Base-by-base conservation (phyloP, 129 eudicot species). In the Flaveria sonorensis region DNA sequence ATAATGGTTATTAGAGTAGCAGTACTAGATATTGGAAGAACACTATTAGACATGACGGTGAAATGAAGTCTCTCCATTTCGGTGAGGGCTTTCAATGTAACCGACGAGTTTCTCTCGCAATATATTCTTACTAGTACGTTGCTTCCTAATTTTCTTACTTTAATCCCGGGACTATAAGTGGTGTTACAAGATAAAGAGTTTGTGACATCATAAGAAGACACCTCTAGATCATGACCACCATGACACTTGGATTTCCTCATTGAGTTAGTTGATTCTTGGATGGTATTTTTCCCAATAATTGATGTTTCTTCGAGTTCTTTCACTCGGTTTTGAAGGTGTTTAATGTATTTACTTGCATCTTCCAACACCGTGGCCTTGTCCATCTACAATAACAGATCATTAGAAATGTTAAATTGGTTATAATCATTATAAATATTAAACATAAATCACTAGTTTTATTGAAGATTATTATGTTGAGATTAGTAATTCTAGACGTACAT, bases 61-160 rank as follows among this genome's bases (percentile, higher is more conserved):
- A 80, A 68, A 30, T 68, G 75, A 53, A 80, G 79, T 46, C 68
- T 53, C 79, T 80, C 79, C 79, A 80, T 73, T 57, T 80, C 79
- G 3, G 43, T 61, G 36, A 80, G 67, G 62, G 74, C 70, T 80
- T 56, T 80, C 50, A 80, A 20, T 55, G 79, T 69, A 9, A 70
- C 48, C 4, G 68, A 21, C 10, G 79, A 56, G 45, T 43, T 80
- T 30, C 24, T 20, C 26, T 36, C 62, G 52, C 70, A 65, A 70
- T 80, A 73, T 14, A 80, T 80, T 80, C 75, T 74, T n/a, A 73
- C 79, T 13, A 80, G 75, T 30, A 68, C 21, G n/a, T 57, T 55
- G 70, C 45, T 66, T 53, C 83, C 83, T 66, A 64, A 18, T 26
- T 73, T 73, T 57, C 75, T 73, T 13, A 45, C 83, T 73, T 55